These are phyloP conservation scores for Albizia julibrissin DNA, from an alignment of 306 rosid genomes.

Conservation along the genomic window DNA sequence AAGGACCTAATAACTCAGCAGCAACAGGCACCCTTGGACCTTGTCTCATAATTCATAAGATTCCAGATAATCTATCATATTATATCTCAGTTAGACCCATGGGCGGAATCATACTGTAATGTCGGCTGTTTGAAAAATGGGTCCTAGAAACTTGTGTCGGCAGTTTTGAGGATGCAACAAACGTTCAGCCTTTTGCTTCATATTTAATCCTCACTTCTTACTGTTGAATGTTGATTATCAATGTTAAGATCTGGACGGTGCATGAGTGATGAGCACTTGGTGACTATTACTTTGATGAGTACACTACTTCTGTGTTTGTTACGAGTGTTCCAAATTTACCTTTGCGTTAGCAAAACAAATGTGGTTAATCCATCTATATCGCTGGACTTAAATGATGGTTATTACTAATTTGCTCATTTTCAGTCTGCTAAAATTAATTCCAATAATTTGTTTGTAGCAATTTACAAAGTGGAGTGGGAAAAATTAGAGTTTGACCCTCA, in stretches of 20 bases:
- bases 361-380: neutral
- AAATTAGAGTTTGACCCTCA: neutral
- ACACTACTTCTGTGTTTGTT: neutral
- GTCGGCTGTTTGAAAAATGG: neutral
- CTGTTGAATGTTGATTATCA: neutral
- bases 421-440: neutral
- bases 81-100: neutral
- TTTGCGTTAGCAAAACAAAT: neutral
- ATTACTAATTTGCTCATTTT: neutral
- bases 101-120: neutral
- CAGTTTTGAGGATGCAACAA: no score
- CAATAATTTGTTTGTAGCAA: neutral
- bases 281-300: neutral
- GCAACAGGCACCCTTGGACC: neutral
- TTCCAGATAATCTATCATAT: neutral
- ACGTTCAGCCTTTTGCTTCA: neutral
- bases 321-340: neutral
- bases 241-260: no score
- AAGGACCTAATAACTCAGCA: neutral
- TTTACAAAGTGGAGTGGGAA: neutral
- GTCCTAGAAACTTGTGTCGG: neutral
- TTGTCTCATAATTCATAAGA: neutral
- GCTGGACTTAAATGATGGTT: neutral
- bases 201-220: neutral
- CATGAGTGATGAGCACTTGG: neutral